A percentile compares a stretch with the other conserved stretches of the same genome.
Evolutionary conservation across 2,329 filamentous ascomycete genomes (phyloP).

Genomic region (Cercospora beticola): DNA sequence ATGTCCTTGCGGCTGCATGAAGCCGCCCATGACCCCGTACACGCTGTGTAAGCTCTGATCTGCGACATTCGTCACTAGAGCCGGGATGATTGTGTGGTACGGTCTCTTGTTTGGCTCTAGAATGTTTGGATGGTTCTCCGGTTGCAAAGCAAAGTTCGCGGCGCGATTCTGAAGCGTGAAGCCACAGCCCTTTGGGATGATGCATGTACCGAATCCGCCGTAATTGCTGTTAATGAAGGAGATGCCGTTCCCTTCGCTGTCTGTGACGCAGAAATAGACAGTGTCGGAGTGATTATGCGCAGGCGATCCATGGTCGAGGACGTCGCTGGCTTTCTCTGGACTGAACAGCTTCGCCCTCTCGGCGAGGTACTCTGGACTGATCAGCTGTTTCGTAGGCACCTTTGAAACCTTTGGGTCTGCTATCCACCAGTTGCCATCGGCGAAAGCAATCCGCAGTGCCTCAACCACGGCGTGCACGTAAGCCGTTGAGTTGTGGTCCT

Average conservation of each 20-base stretch:
- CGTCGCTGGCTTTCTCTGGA: conserved; percentile 51
- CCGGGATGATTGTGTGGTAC: conserved; percentile 97
- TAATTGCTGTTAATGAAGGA: conserved; percentile 98
- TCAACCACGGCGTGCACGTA: conserved; percentile 83
- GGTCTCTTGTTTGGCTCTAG: conserved; percentile 81
- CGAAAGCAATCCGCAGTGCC: conserved; percentile 82
- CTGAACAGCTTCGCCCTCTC: conserved; percentile 65
- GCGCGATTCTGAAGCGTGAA: conserved; percentile 95
- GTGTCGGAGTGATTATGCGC: conserved; percentile 87
- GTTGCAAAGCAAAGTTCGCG: conserved; percentile 74
- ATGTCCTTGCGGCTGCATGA: conserved; percentile 97
- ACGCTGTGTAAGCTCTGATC: conserved; percentile 78
- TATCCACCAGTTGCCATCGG: conserved; percentile 87
- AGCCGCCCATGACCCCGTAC: conserved; percentile 96
- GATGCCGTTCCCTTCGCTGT: conserved; percentile 80
- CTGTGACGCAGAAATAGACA: conserved; percentile 87
- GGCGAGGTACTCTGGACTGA: conserved; percentile 72
- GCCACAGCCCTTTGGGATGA: conserved; percentile 81
- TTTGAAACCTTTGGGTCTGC: conserved; percentile 73
- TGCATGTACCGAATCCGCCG: conserved; percentile 80
- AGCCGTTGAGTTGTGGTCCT: conserved; percentile 76
- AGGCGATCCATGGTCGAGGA: conserved; percentile 72
- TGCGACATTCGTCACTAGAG: conserved; percentile 73
- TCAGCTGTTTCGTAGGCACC: conserved; percentile 68
- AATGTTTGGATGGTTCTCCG: conserved; percentile 70